Conservation (phyloP, 352 stramenopile species). For the Halophytophthora batemanensis region DNA sequence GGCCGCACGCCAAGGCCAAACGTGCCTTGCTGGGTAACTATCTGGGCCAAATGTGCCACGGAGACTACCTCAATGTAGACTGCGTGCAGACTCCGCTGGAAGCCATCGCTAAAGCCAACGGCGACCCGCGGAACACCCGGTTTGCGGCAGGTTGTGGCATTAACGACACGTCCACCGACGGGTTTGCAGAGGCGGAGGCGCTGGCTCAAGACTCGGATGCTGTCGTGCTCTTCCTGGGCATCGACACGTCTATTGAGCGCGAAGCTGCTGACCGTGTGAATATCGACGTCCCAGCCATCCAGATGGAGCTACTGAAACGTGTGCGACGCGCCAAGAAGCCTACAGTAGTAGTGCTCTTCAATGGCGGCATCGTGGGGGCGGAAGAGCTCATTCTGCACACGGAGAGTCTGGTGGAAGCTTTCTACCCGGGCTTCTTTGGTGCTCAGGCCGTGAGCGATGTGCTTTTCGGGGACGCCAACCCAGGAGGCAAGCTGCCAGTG, state of each 20-base stretch:
- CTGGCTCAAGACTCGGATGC: constrained; percentile 36
- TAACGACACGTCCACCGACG: constrained; percentile 58
- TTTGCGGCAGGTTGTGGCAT: constrained; percentile 49
- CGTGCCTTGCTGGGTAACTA: constrained; percentile 84
- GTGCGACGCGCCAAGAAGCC: constrained; percentile 57
- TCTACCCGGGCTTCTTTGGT: constrained; percentile 84
- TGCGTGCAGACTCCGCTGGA: constrained; percentile 74
- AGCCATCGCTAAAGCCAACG: constrained; percentile 45
- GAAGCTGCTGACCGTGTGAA: constrained; percentile 74
- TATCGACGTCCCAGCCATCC: constrained; percentile 65
- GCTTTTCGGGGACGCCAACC: constrained; percentile 81
- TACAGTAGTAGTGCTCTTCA: constrained; percentile 85
- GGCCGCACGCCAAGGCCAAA: constrained; percentile 66
- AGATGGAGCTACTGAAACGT: constrained; percentile 70
- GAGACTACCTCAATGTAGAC: constrained; percentile 57
- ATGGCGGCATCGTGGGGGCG: constrained; percentile 79
- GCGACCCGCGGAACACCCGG: constrained; percentile 32
- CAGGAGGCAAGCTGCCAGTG: constrained; percentile 78
- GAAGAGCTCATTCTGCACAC: constrained; percentile 70
- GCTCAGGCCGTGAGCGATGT: constrained; percentile 76
- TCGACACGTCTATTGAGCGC: constrained; percentile 76
- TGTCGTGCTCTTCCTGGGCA: constrained; percentile 80
- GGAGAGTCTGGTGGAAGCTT: constrained; percentile 69
- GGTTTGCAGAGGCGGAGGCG: constrained; percentile 49
- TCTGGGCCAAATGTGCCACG: constrained; percentile 80